These are phyloP conservation scores for Zymoseptoria ardabiliae DNA, from an alignment of 2,329 filamentous ascomycete species.

Conservation along the genomic window DNA sequence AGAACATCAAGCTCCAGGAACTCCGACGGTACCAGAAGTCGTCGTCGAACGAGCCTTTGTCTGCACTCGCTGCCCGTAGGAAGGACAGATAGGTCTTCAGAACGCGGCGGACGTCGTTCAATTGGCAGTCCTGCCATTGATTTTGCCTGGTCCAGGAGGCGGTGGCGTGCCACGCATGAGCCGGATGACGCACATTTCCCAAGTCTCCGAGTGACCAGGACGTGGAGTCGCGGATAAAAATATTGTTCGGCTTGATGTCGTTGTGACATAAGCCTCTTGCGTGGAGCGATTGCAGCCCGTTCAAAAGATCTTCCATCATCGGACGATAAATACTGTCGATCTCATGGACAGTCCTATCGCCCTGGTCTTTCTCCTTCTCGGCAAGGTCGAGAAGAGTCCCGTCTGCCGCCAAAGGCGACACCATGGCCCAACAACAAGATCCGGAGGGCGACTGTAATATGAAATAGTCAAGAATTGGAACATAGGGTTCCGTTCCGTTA, in stretches of 20 bases:
- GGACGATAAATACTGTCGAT: conserved; percentile 27
- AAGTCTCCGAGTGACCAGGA: conserved; percentile 32
- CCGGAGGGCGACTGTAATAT: conserved; percentile 4
- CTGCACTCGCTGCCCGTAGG: conserved; percentile 6
- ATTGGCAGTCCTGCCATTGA: conserved; percentile 12
- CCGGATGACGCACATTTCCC: conserved; percentile 28
- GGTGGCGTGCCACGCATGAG: conserved; percentile 22
- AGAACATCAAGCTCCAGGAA: conserved; percentile 25
- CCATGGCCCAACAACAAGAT: conserved; percentile 15
- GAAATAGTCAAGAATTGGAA: conserved; percentile 15
- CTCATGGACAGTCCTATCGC: background rate
- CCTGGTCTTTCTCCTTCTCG: background rate
- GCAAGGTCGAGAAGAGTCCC: conserved; percentile 13
- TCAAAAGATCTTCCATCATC: conserved; percentile 24
- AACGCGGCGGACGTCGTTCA: conserved; percentile 28
- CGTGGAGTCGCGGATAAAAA: conserved; percentile 21
- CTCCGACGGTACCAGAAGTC: conserved; percentile 18
- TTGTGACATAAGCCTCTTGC: conserved; percentile 30
- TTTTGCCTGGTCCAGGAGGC: conserved; percentile 11
- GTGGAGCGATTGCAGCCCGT: conserved; percentile 24
- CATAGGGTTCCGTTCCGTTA: background rate
- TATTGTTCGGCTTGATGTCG: conserved; percentile 32
- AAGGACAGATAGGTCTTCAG: conserved; percentile 26
- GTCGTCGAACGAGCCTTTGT: conserved; percentile 18
- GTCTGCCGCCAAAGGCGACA: conserved; percentile 9